These are phyloP conservation scores for Heliamphora pulchella DNA, from an alignment of 179 eudicot species.

Conservation along the genomic window DNA sequence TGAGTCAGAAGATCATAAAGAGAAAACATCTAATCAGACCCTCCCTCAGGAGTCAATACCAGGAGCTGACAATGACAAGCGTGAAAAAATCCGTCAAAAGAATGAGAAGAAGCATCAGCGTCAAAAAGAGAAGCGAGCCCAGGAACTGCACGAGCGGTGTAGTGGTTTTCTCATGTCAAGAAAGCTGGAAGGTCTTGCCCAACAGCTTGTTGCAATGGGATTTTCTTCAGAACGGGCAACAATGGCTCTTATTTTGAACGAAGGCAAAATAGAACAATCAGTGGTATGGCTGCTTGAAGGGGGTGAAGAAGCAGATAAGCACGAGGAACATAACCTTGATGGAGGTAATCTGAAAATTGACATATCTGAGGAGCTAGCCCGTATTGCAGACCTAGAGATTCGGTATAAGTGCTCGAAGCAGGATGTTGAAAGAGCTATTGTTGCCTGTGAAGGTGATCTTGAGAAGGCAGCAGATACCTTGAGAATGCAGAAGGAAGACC, in stretches of 20 bases:
- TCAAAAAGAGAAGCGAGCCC: constrained; percentile 90
- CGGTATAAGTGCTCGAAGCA: constrained; percentile 67
- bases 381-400: constrained; percentile 54
- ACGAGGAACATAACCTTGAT: constrained; percentile 40
- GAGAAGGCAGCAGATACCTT: constrained; percentile 67
- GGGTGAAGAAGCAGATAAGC: constrained; percentile 52
- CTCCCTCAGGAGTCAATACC: constrained; percentile 50
- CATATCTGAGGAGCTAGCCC: constrained; percentile 76
- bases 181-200: constrained; percentile 81
- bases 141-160: constrained; percentile 82
- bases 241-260: constrained; percentile 78
- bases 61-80: constrained; percentile 78
- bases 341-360: constrained; percentile 72
- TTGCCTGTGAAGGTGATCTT: constrained; percentile 83
- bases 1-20: constrained; percentile 92
- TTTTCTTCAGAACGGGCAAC: constrained; percentile 79
- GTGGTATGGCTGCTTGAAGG: constrained; percentile 75
- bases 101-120: constrained; percentile 95
- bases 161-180: constrained; percentile 84
- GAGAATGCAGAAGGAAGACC: constrained; percentile 55
- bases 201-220: constrained; percentile 87
- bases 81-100: constrained; percentile 85
- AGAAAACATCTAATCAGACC: constrained; percentile 37
- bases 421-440: constrained; percentile 77
- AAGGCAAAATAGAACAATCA: constrained; percentile 77